Base-by-base conservation (phyloP, 768 basidiomycete genomes). In the Macrolepiota fuliginosa region DNA sequence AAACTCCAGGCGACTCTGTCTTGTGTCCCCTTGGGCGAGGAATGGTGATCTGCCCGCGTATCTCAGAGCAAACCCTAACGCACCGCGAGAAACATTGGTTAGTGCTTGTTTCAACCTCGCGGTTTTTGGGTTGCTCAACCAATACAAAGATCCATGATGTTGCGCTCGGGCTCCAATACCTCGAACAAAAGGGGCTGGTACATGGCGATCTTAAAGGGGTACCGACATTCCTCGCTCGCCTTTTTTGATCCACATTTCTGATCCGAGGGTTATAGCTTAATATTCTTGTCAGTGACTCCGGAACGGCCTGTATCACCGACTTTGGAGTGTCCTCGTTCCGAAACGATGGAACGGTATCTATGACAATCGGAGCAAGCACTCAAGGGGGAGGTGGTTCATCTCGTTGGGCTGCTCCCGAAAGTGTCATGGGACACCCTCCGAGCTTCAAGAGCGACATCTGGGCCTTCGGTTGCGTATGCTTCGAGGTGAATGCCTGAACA, bases 171-270 rank as follows among this genome's bases (percentile, higher is more conserved):
- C 25, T 66, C 10, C 22, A 9, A 24, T 64, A 62, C 56, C 52
- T 66, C 9, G 63, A 62, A 35, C 32, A 58, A 6, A 13, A 62
- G 10, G 42, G 60, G 19, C 13, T 63, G 32, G 37, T 65, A 17
- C 62, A 66, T 49, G 57, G 67, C 11, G 65, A 66, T 40, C 42
- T 66, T 17, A 64, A 64, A 62, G 65, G 65, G 51, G 65, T 66
- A 62, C 24, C 37, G 1, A 6, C 19, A 10, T 22, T 29, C 53
- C 19, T 25, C 7, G 39, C 13, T 40, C 6, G 6, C 17, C 32
- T 51, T 7, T 3, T 15, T 27, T 15, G 32, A 29, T 3, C 6
- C 39, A 35, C 7, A 19, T 15, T 25, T 7, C n/a, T 22, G 22
- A 51, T 19, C n/a, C 24, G 22, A 13, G 24, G 15, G 40, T 2